Evolutionary conservation across 2,329 filamentous ascomycete genomes (phyloP).

Genomic region (Penicillium sp.): DNA sequence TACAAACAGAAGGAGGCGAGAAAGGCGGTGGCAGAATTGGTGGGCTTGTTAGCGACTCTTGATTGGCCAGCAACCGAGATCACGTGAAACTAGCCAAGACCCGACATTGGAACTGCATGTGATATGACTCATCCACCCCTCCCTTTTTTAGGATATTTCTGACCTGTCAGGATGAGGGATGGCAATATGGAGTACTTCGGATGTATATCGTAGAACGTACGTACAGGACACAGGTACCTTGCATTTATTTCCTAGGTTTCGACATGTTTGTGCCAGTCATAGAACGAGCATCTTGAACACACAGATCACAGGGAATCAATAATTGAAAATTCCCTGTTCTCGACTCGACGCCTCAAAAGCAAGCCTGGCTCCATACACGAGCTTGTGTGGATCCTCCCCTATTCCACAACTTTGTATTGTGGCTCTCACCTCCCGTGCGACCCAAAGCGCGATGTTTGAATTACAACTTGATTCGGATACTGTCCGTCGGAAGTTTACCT

Average conservation of each 20-base stretch:
- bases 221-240: conserved; percentile 1
- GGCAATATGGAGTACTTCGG: background rate
- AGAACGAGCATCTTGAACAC: background rate
- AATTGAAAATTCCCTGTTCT: conserved; percentile 18
- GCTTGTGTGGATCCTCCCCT: conserved; percentile 24
- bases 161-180: background rate
- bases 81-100: background rate
- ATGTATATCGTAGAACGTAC: background rate
- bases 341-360: conserved; percentile 1
- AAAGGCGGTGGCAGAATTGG: conserved; percentile 16
- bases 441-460: background rate
- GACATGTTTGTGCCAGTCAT: background rate
- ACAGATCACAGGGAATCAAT: conserved; percentile 13
- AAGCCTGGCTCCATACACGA: conserved; percentile 15
- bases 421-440: conserved; percentile 1
- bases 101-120: background rate
- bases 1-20: conserved; percentile 11
- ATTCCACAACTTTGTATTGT: conserved; percentile 17
- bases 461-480: conserved; percentile 2
- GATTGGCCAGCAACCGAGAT: background rate
- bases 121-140: background rate
- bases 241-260: background rate
- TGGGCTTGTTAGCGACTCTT: accelerated
- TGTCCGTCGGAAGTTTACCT: conserved; percentile 2
- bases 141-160: background rate